Percentiles rank a stretch among this genome's conserved stretches.
Conservation (phyloP, 352 stramenopile species). For the Blastocystis sp. region DNA sequence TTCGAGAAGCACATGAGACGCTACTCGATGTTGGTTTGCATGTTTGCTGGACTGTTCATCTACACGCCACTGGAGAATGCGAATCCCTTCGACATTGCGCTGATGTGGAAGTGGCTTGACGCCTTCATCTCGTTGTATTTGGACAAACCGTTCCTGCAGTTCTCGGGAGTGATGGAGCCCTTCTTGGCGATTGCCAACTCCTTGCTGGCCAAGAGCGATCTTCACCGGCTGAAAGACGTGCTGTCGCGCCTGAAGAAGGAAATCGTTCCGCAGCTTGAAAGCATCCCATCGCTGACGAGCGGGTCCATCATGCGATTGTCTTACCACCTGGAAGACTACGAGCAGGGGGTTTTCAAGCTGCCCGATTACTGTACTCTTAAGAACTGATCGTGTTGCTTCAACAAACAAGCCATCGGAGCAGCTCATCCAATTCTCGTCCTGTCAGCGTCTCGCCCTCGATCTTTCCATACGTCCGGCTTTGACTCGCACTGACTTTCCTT, state of each 20-base stretch:
- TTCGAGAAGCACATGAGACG: neutral
- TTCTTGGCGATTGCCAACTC: neutral
- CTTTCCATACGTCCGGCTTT: slow-evolving; percentile 10
- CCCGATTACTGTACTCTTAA: neutral
- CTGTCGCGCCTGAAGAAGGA: neutral
- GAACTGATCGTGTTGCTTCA: neutral
- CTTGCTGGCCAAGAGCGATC: neutral
- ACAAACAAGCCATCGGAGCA: slow-evolving; percentile 23
- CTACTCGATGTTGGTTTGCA: neutral
- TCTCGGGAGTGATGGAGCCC: neutral
- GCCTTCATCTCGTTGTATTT: neutral
- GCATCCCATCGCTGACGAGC: neutral
- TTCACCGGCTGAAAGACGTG: neutral
- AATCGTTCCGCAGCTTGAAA: neutral
- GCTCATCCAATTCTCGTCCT: slow-evolving; percentile 34
- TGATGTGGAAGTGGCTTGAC: neutral
- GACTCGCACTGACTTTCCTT: neutral
- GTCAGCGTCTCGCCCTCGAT: slow-evolving; percentile 50
- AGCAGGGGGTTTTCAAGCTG: neutral
- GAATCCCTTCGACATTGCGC: neutral
- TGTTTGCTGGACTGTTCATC: slow-evolving; percentile 7
- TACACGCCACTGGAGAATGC: neutral
- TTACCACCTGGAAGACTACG: neutral
- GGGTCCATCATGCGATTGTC: neutral
- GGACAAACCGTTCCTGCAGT: neutral